These are phyloP conservation scores for Boletellus ananas DNA, from an alignment of 768 basidiomycete species.

Conservation along the genomic window DNA sequence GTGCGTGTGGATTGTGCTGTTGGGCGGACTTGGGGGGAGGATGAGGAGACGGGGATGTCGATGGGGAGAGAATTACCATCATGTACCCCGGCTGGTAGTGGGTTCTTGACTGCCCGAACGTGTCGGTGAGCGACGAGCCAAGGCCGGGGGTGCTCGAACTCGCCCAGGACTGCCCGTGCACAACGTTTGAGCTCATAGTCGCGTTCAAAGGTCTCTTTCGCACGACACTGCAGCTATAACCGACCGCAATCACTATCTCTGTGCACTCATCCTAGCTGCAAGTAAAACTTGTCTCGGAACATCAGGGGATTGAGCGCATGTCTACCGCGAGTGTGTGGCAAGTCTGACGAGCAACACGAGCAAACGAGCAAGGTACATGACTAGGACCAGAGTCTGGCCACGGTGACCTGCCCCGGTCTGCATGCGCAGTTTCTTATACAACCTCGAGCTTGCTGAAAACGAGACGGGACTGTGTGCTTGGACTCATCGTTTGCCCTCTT, in stretches of 20 bases:
- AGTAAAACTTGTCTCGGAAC: neutral
- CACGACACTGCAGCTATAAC: neutral
- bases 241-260: neutral
- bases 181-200: slow-evolving; percentile 21
- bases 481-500: too few species aligned
- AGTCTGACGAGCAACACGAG: neutral
- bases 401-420: too few species aligned
- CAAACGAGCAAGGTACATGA: too few species aligned
- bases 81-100: slow-evolving; percentile 82
- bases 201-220: neutral
- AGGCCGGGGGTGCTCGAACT: slow-evolving; percentile 44
- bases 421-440: too few species aligned
- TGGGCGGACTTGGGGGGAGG: slow-evolving; percentile 48
- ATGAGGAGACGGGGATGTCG: neutral
- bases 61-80: slow-evolving; percentile 48
- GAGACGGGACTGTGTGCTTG: too few species aligned
- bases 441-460: too few species aligned
- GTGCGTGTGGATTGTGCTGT: slow-evolving; percentile 54
- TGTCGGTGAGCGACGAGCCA: slow-evolving; percentile 56
- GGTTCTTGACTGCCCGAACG: slow-evolving; percentile 65
- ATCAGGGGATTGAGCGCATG: too few species aligned
- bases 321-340: too few species aligned
- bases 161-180: slow-evolving; percentile 51
- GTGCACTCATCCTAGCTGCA: too few species aligned
- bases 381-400: too few species aligned